phyloP scores from a whole-genome alignment of 1,139 yeast species.

The Blastobotrys raffinosifermentans region DNA sequence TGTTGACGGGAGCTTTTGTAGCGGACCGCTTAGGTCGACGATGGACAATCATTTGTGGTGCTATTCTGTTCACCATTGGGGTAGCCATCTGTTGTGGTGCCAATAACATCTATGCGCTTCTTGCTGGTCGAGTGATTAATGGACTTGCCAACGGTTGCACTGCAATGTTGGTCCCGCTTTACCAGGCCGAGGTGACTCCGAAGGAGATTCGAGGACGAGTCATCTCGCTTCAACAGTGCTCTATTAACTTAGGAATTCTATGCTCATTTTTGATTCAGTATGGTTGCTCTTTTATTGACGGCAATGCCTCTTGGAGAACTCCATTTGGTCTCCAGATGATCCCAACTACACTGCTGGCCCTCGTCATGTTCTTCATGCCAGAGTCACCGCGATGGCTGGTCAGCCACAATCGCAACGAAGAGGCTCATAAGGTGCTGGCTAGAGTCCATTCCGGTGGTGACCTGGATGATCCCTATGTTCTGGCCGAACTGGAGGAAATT shows the following conservation, averaged over 20 bases:
- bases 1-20: conserved; percentile 14
- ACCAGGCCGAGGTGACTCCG: conserved; percentile 56
- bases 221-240: conserved; percentile 28
- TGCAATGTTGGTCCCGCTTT: conserved; percentile 50
- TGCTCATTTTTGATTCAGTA: conserved; percentile 75
- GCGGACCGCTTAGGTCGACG: conserved; percentile 16
- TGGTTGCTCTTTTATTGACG: conserved; percentile 54
- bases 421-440: conserved; percentile 57
- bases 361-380: conserved; percentile 63
- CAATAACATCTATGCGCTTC: conserved; percentile 14
- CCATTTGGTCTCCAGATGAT: conserved; percentile 46
- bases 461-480: conserved; percentile 51
- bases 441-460: conserved; percentile 44
- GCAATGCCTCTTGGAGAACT: conserved; percentile 13
- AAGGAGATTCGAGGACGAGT: conserved; percentile 46
- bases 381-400: conserved; percentile 74
- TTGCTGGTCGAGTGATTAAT: conserved; percentile 34
- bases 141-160: conserved; percentile 55
- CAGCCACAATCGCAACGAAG: conserved; percentile 46
- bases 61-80: conserved; percentile 14
- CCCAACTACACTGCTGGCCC: conserved; percentile 36
- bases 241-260: conserved; percentile 45
- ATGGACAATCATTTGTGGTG: conserved; percentile 14
- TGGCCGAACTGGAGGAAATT: conserved; percentile 53
- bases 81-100: conserved; percentile 16